Conservation (phyloP, 208 protist species). For the Phytomonas francai region DNA sequence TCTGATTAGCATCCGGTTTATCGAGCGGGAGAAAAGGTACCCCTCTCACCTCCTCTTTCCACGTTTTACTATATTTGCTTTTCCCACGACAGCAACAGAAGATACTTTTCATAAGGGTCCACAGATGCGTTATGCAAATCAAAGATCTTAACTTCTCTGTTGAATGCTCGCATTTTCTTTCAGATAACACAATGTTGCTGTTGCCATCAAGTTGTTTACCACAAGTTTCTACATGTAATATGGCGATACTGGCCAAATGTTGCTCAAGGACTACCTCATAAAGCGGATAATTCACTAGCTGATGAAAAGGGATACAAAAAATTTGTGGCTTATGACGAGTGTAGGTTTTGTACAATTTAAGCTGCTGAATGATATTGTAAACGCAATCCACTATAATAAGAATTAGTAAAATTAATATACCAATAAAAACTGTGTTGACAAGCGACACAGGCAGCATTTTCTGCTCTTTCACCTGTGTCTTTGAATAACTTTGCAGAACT, state of each 20-base stretch:
- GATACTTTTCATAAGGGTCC: neutral
- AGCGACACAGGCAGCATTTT: constrained; percentile 20
- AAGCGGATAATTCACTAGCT: constrained; percentile 36
- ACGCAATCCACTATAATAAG: constrained; percentile 18
- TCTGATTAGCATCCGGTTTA: neutral
- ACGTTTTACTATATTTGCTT: neutral
- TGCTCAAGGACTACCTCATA: constrained; percentile 31
- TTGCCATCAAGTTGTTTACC: neutral
- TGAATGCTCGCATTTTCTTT: neutral
- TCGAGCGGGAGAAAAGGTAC: neutral
- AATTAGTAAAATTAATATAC: constrained; percentile 21
- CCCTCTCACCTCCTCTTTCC: neutral
- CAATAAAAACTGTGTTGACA: constrained; percentile 27
- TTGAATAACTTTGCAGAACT: neutral
- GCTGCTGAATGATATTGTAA: constrained; percentile 16
- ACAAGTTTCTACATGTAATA: constrained; percentile 7
- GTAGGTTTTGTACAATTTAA: constrained; percentile 14
- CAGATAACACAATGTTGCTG: neutral
- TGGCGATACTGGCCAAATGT: constrained; percentile 23
- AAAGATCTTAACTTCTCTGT: neutral
- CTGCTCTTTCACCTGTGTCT: neutral
- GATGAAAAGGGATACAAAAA: constrained; percentile 37
- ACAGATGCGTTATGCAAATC: neutral
- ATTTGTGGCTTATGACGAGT: constrained; percentile 24
- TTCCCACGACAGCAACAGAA: neutral